Evolutionary conservation across 2,329 filamentous ascomycete species (phyloP), one percentile per base, ranked within the genome.

Genomic region (Monosporascus sp.): DNA sequence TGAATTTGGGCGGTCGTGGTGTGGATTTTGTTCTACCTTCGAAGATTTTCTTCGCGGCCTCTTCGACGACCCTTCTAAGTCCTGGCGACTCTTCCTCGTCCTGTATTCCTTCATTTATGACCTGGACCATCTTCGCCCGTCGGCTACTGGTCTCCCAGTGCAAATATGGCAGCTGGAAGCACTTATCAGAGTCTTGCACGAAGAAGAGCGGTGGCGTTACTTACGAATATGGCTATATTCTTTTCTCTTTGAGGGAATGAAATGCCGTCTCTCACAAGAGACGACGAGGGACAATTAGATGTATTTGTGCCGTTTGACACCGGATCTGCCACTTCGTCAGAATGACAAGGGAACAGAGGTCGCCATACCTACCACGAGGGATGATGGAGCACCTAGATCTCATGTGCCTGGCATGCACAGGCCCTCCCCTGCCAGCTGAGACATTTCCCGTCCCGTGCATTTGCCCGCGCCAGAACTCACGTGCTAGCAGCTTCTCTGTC

Each of bases 91-190:
- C 8, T 22, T 2, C 17, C 18, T 42, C 14, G 18, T 5, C 2
- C 14, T 57, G 51, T 2, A 57, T 51, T 6, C 50, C 54, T n/a
- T 59, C 56, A 9, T 60, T 59, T 20, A 60, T 56, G 5, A 58
- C 55, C 25, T 54, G 49, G 8, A 50, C 39, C 54, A 56, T 56
- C 6, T 58, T 59, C 0, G 63, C 59, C 5, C 65, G 64, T 44
- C 62, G 68, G 1, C 64, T 60, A 9, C 71, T 69, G 0, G 67
- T 71, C 36, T 75, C 72, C 71, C 72, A 75, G 24, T 75, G 71
- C 2, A 74, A 64, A 42, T 68, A 74, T 1, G 71, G 70, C 66
- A 72, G 70, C 70, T 74, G 20, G 0, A 38, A 3, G 11, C 31
- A 20, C 7, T 7, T 36, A 36, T 50, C 14, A 44, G 20, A 17